Evolutionary conservation across 2,329 filamentous ascomycete species (phyloP).

Genomic region (Monosporascus sp.): DNA sequence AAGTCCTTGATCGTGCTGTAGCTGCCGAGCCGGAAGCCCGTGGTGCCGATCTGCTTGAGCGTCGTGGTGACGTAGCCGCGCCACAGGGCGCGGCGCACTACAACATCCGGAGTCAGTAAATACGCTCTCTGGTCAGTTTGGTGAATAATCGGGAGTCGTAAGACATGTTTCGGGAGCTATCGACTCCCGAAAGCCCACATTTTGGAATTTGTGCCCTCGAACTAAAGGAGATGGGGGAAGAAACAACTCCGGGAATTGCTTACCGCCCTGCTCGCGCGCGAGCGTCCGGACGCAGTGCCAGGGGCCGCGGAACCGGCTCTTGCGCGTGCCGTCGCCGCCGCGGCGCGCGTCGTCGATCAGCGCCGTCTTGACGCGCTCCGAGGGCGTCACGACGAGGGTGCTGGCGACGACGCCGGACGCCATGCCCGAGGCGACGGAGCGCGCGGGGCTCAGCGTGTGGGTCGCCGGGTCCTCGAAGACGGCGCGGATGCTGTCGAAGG

Average conservation of each 20-base stretch:
- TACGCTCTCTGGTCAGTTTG: too few species aligned
- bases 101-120: too few species aligned
- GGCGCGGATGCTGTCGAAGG: constrained; percentile 57
- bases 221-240: too few species aligned
- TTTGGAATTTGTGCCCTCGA: too few species aligned
- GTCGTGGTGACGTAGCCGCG: constrained; percentile 56
- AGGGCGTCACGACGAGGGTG: constrained; percentile 54
- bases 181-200: too few species aligned
- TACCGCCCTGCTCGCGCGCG: constrained; percentile 46
- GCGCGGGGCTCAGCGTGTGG: constrained; percentile 46
- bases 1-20: constrained; percentile 59
- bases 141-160: too few species aligned
- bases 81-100: constrained; percentile 47
- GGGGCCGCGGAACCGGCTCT: constrained; percentile 39
- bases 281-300: constrained; percentile 46
- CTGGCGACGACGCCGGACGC: constrained; percentile 52
- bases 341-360: constrained; percentile 52
- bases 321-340: constrained; percentile 3
- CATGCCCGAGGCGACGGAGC: constrained; percentile 56
- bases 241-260: too few species aligned
- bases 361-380: constrained; percentile 59
- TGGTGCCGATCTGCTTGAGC: constrained; percentile 57
- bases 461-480: constrained; percentile 45
- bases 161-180: too few species aligned
- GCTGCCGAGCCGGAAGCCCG: constrained; percentile 56